Base-by-base conservation (phyloP, 2,329 filamentous ascomycete species). In the Alternaria incomplexa region DNA sequence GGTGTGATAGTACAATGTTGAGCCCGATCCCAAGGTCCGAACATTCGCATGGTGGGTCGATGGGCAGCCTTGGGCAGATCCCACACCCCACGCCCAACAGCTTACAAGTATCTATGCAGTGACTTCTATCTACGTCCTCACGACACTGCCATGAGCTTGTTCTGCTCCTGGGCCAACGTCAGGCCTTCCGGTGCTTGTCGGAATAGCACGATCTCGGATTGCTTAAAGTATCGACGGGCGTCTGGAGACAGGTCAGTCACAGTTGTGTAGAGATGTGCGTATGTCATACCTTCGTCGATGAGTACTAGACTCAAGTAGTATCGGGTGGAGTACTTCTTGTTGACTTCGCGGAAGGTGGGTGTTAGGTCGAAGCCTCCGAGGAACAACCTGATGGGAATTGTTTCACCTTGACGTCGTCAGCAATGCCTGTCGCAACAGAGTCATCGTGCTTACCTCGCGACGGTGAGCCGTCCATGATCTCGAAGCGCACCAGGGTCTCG, bases 401-500 rank as follows among this genome's bases (percentile, higher is more conserved):
- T 98, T 81, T 93, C 90, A 75, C 90, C 89, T 89, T 68, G 58
- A 50, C 51, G 8, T 7, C 13, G 69, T 80, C 46, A 80, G 75
- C 45, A n/a, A 15, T 20, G 20, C 12, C 20, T 22, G 6, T 47
- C 15, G 5, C 22, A 7, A 50, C 20, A 20, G 36, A 6, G 13
- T 36, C 12, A 5, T 9, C 17, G 22, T 45, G 32, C 84, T 87
- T 89, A 87, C 92, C 93, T 84, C 96, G 88, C 56, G 94, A 97
- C 32, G 96, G 96, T n/a, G 95, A 98, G 63, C 96, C 96, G 79
- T 99, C 96, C 96, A 99, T 99, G 78, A 99, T 99, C 91, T 99
- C 96, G 74, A 99, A 99, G 69, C 96, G 89, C 61, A 99, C 96
- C 73, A 99, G 83, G 3, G 96, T 99, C 83, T 99, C 96, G 82